Evolutionary conservation across 129 eudicot genomes (phyloP).

Genomic region (Ambrosia trifida): DNA sequence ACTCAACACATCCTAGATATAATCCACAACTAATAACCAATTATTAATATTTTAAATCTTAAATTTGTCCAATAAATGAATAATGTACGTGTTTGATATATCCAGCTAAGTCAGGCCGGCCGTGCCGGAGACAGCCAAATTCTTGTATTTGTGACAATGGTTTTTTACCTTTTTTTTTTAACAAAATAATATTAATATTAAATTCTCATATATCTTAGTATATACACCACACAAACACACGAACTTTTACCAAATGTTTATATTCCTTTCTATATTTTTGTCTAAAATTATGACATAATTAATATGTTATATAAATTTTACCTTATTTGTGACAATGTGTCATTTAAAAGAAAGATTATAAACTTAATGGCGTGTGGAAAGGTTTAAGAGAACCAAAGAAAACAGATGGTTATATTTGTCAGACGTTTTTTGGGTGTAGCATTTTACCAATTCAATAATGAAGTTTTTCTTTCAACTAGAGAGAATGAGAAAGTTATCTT

Average conservation of each 20-base stretch:
- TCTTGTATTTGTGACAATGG: slow-evolving; percentile 22
- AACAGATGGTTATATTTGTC: not conserved
- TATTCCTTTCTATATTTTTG: too few relatives aligned
- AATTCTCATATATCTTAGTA: not conserved
- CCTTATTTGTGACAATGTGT: too few relatives aligned
- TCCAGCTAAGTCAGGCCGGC: slow-evolving; percentile 23
- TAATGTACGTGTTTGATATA: not conserved
- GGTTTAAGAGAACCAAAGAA: too few relatives aligned
- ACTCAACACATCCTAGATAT: slow-evolving; percentile 13
- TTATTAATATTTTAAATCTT: not conserved
- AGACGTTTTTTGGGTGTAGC: not conserved
- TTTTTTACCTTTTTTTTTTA: not conserved
- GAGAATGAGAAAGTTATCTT: not conserved
- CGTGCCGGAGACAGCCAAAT: slow-evolving; percentile 27
- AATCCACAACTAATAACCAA: slow-evolving; percentile 26
- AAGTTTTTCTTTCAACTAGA: not conserved
- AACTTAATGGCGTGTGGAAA: too few relatives aligned
- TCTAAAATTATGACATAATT: too few relatives aligned
- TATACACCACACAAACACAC: too few relatives aligned
- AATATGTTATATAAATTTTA: too few relatives aligned
- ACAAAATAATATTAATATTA: not conserved
- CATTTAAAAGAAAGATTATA: too few relatives aligned
- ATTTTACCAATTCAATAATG: not conserved
- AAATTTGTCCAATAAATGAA: not conserved
- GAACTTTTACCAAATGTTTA: not conserved